Percentiles rank a stretch among this genome's conserved stretches.
phyloP scores from a whole-genome alignment of 2,329 filamentous ascomycete species.

The Fusarium oxysporum region DNA sequence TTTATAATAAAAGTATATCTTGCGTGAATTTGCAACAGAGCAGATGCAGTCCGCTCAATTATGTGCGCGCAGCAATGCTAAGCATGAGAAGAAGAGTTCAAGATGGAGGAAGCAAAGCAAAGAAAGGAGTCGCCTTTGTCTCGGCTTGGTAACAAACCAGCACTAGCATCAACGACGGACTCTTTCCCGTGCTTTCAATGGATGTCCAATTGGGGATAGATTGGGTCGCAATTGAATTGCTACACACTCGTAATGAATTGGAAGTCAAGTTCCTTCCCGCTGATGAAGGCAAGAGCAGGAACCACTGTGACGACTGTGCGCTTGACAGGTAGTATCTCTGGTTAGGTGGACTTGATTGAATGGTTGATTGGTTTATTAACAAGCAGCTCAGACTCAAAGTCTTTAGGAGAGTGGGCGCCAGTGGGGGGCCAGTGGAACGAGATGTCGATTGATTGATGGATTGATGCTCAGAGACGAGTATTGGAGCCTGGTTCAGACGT shows the following conservation, averaged over 20 bases:
- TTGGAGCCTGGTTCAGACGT: constrained; percentile 13
- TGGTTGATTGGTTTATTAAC: constrained; percentile 31
- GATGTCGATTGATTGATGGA: constrained; percentile 39
- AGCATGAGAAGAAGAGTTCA: constrained; percentile 6
- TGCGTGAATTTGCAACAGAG: constrained; percentile 4
- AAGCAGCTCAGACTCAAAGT: constrained; percentile 22
- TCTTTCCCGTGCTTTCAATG: constrained; percentile 20
- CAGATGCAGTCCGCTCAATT: constrained; percentile 2
- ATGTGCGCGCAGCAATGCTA: constrained; percentile 19
- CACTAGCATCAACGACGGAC: constrained; percentile 16
- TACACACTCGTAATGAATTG: neutral
- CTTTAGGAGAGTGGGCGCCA: constrained; percentile 22
- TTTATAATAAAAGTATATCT: constrained; percentile 5
- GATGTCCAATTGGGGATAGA: constrained; percentile 38
- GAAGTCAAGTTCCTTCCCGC: constrained; percentile 16
- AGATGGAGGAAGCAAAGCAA: neutral
- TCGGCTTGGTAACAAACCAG: constrained; percentile 16
- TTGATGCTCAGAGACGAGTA: constrained; percentile 36
- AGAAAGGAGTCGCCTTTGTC: constrained; percentile 16
- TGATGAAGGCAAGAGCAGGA: constrained; percentile 13
- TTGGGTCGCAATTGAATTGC: constrained; percentile 33
- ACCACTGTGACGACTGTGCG: constrained; percentile 25
- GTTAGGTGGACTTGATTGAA: neutral
- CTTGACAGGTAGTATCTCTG: constrained; percentile 12
- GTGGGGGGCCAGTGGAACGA: constrained; percentile 45